Evolutionary conservation across 768 basidiomycete species (phyloP), one percentile per base, ranked within the genome.

Genomic region (Lentinula boryana): DNA sequence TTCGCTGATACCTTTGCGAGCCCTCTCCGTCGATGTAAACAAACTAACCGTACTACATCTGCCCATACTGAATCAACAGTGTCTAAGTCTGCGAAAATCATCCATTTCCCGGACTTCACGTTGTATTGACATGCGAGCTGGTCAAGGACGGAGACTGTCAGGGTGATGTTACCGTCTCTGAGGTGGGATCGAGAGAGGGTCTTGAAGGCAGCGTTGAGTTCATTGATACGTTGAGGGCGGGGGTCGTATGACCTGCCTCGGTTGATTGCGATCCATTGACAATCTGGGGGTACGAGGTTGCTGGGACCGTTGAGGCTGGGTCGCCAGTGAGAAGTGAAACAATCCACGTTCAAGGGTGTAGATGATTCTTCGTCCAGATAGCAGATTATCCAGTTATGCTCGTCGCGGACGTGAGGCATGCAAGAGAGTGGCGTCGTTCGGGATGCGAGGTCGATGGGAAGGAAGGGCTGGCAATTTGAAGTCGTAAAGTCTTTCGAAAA

Each of bases 41-140:
- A 72, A n/a, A 76, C 58, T 16, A 70, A 36, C 7, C 61, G 46
- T 15, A 76, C 71, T 31, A 77, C 64, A 40, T 70, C 71, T 4
- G 66, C 67, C 77, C 76, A 78, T 1, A 76, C 63, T 12, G 64
- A 64, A 58, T 78, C 76, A 13, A 77, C 66, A 52, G 70, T 64
- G 16, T 61, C 43, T 1, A 68, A 53, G 27, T 73, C 65, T n/a
- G 67, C 63, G 57, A 75, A 76, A 10, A 78, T 65, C 60, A 78
- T 65, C 76, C 77, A 77, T 54, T 77, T 76, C n/a, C 74, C 76
- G 3, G 64, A 54, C 5, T 74, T 49, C 7, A 74, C 70, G 16
- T 68, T 64, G 61, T 76, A 68, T 7, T 68, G 62, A 35, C 61
- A 67, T n/a, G 76, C 74, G 46, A 77, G 68, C 16, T 66, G 56